These are phyloP conservation scores for Scheffersomyces lignosus DNA, from an alignment of 805 yeast genomes.

Conservation along the genomic window DNA sequence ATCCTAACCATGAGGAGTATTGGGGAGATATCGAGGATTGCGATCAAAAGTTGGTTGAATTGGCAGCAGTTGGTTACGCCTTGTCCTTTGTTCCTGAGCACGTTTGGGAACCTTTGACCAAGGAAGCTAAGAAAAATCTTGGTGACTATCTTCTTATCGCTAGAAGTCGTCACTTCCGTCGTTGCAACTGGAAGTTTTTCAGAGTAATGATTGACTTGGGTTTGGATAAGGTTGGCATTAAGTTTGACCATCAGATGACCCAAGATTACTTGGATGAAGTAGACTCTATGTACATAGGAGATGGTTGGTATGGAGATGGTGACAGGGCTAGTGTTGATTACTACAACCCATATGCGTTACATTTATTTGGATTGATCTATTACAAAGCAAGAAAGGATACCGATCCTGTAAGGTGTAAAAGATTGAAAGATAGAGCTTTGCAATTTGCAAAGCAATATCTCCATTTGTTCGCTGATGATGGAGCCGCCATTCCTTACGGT, in stretches of 20 bases:
- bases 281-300: constrained; percentile 20
- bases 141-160: constrained; percentile 14
- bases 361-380: constrained; percentile 25
- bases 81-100: constrained; percentile 19
- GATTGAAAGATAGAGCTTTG: constrained; percentile 15
- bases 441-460: constrained; percentile 19
- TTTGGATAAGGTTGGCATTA: constrained; percentile 18
- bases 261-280: constrained; percentile 17
- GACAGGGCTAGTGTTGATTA: constrained; percentile 20
- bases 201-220: constrained; percentile 26
- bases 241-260: constrained; percentile 7
- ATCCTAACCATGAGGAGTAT: constrained; percentile 24
- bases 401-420: constrained; percentile 12
- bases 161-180: constrained; percentile 14
- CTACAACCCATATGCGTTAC: constrained; percentile 31
- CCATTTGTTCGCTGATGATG: constrained; percentile 17
- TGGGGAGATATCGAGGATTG: constrained; percentile 23
- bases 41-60: constrained; percentile 25
- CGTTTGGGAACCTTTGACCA: constrained; percentile 24
- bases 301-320: constrained; percentile 34
- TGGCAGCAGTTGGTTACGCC: constrained; percentile 28
- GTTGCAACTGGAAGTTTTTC: constrained; percentile 28
- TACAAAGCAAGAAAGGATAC: constrained; percentile 8
- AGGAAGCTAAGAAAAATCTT: constrained; percentile 15
- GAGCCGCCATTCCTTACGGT: constrained; percentile 11